A percentile compares a stretch with the other conserved stretches of the same genome.
phyloP scores from a whole-genome alignment of 441 rosid genomes.

The Euphorbia schlechtendalii region DNA sequence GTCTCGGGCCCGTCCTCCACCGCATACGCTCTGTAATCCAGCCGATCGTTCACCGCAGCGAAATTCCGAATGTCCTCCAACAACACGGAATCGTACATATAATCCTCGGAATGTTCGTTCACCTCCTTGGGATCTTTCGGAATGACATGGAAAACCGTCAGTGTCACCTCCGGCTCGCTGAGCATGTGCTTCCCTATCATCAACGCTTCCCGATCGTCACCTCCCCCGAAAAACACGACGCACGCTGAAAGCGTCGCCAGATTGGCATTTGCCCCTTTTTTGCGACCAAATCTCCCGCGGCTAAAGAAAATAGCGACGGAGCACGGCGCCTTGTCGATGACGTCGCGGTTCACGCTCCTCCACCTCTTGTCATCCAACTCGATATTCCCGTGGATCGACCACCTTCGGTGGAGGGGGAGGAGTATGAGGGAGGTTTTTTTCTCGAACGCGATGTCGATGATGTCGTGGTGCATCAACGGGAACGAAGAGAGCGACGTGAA shows the following conservation, averaged over 20 bases:
- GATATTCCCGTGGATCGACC: conserved; percentile 27
- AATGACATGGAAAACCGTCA: background rate
- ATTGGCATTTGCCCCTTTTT: background rate
- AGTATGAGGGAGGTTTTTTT: conserved; percentile 25
- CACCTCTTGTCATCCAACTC: conserved; percentile 24
- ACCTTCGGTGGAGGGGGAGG: conserved; percentile 35
- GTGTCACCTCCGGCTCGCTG: background rate
- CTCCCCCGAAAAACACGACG: conserved; percentile 5
- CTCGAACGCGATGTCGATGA: conserved; percentile 37
- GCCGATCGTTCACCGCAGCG: background rate
- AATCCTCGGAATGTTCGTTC: background rate
- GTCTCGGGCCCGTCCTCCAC: conserved; percentile 6
- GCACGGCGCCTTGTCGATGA: conserved; percentile 52
- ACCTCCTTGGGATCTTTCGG: background rate
- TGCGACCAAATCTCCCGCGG: conserved; percentile 20
- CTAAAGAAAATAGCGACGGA: conserved; percentile 49
- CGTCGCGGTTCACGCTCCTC: conserved; percentile 28
- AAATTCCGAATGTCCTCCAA: background rate
- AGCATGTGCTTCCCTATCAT: conserved; percentile 10
- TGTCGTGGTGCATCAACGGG: conserved; percentile 36
- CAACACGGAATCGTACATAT: background rate
- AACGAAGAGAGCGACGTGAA: conserved; percentile 36
- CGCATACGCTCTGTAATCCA: background rate
- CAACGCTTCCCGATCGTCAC: conserved; percentile 16
- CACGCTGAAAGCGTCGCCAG: background rate